Base-by-base conservation (phyloP, 768 basidiomycete genomes). In the Suillus variegatus region DNA sequence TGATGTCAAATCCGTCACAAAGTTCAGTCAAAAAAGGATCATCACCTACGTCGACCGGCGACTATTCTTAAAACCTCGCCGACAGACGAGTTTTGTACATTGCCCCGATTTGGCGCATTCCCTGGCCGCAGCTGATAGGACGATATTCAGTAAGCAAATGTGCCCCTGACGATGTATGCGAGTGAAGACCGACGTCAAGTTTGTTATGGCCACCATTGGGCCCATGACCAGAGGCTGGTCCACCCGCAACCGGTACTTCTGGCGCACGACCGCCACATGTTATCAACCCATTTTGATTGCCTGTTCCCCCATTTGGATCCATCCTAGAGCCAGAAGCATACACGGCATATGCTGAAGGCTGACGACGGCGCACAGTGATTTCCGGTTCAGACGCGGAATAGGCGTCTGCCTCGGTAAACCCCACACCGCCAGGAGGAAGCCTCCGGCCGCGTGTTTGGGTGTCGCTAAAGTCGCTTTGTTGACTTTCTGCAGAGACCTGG, bases 401-500 rank as follows among this genome's bases (percentile, higher is more conserved):
- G 25, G 18, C 40, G 6, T 55, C 32, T 6, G 32, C 22, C 4
- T 68, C 67, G 0, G 64, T 32, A 60, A 69, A 55, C 22, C 28
- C 47, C 44, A 52, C 20, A 18, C 41, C 22, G 25, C 66, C 28
- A 6, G 66, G 75, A 14, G 65, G 32, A 41, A 66, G 20, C 9
- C 32, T 62, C 20, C 65, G 69, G 22, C 67, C 60, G 16, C 66
- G 67, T 2, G 64, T 46, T 41, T 67, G 35, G 1, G 66, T 64
- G 58, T 77, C 75, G 64, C 68, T 49, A 16, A 52, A 58, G 35
- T 77, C 75, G 46, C 74, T 75, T 32, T 60, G 70, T 55, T 75
- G 75, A 61, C 75, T 74, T 38, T 76, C 75, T 49, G 72, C 75
- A 32, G 75, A 71, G 14, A 68, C 70, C 47, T 74, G 73, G n/a